Evolutionary conservation across 176 grass and related monocot genomes (phyloP).

Genomic region (Melocanna baccifera): DNA sequence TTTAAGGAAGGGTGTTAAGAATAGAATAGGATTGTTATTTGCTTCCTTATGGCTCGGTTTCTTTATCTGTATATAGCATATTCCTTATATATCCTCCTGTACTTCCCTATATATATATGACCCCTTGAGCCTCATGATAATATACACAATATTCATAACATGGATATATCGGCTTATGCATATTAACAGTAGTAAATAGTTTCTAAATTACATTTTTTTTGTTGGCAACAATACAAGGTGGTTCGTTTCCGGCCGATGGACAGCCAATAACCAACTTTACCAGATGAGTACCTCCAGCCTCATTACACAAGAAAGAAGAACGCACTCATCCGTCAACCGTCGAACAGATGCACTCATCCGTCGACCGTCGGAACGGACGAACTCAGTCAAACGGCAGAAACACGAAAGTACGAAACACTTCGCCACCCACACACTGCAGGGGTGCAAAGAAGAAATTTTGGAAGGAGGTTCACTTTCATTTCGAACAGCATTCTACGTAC

Average conservation of each 20-base stretch:
- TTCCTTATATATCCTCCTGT: too few species aligned
- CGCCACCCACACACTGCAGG: neutral
- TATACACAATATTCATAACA: too few species aligned
- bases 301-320: too few species aligned
- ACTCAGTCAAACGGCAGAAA: neutral
- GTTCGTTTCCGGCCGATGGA: neutral
- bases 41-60: too few species aligned
- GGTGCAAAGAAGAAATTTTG: neutral
- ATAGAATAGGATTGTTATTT: too few species aligned
- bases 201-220: neutral
- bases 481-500: slow-evolving; percentile 37
- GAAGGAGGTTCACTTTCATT: slow-evolving; percentile 21
- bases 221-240: neutral
- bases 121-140: too few species aligned
- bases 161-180: neutral
- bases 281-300: neutral
- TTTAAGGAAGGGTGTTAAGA: too few species aligned
- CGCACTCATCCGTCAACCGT: too few species aligned
- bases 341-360: neutral
- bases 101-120: too few species aligned
- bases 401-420: neutral
- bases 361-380: neutral
- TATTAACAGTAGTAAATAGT: neutral
- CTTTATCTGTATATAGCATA: too few species aligned
- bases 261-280: neutral